phyloP scores from a whole-genome alignment of 31 red algal species.

The Asparagopsis taxiformis region DNA sequence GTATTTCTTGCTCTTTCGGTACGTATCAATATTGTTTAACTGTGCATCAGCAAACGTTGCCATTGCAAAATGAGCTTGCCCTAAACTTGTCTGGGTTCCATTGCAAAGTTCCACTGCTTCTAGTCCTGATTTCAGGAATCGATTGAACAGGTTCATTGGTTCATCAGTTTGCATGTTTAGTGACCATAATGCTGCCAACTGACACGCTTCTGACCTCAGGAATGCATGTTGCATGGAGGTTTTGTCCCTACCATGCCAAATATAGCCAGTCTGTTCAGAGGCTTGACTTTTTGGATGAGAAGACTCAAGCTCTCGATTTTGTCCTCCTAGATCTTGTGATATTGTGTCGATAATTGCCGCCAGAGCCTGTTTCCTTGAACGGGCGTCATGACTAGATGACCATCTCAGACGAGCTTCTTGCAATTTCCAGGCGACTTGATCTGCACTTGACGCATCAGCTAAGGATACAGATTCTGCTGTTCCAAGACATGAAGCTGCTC shows the following conservation, averaged over 20 bases:
- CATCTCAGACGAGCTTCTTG: slow-evolving; percentile 62
- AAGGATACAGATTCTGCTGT: slow-evolving; percentile 10
- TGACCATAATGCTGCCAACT: slow-evolving; percentile 73
- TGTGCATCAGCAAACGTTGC: slow-evolving; percentile 76
- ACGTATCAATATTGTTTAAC: slow-evolving; percentile 57
- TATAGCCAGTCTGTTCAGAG: background rate
- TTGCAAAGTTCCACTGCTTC: slow-evolving; percentile 23
- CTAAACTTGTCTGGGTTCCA: slow-evolving; percentile 7
- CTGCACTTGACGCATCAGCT: slow-evolving; percentile 10
- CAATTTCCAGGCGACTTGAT: slow-evolving; percentile 60
- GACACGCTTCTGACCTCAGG: slow-evolving; percentile 72
- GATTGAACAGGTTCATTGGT: slow-evolving; percentile 54
- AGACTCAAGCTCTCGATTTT: background rate
- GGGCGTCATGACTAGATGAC: slow-evolving; percentile 63
- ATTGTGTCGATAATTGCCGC: slow-evolving; percentile 31
- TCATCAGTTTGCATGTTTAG: slow-evolving; percentile 76
- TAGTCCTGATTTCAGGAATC: slow-evolving; percentile 58
- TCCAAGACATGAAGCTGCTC: slow-evolving; percentile 63
- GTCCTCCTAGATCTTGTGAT: slow-evolving; percentile 37
- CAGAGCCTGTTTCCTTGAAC: slow-evolving; percentile 47
- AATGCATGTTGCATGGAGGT: slow-evolving; percentile 21
- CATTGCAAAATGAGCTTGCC: slow-evolving; percentile 65
- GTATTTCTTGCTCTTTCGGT: slow-evolving; percentile 56
- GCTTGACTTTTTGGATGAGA: background rate
- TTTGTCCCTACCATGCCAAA: background rate